Conservation (phyloP, 768 basidiomycete genomes). For the Cystofilobasidium bisporidii region DNA sequence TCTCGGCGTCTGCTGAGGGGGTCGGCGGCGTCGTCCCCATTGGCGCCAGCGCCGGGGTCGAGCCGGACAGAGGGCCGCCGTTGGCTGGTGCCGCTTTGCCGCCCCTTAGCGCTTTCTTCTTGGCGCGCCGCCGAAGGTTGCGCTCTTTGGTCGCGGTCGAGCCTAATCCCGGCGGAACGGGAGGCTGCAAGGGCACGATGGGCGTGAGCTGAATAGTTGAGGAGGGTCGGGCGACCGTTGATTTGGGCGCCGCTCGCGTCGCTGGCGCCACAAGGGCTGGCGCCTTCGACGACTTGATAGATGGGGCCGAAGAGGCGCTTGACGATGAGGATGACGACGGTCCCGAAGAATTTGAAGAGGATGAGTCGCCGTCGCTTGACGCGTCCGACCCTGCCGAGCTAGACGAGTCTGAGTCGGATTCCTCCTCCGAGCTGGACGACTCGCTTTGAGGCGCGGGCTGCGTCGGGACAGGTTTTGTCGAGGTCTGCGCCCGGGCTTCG, state of each 20-base stretch:
- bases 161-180: conserved; percentile 21
- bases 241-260: not conserved
- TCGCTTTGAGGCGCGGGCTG: not conserved
- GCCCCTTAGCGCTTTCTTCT: conserved; percentile 20
- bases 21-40: not conserved
- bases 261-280: not conserved
- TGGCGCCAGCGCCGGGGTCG: too few relatives aligned
- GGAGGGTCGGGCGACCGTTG: not conserved
- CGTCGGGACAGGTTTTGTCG: too few relatives aligned
- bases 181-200: conserved; percentile 16
- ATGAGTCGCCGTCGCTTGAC: not conserved
- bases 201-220: conserved; percentile 9
- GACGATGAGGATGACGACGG: conserved; percentile 5
- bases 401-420: not conserved
- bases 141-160: conserved; percentile 21
- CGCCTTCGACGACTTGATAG: conserved; percentile 5
- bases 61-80: too few relatives aligned
- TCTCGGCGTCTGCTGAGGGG: not conserved
- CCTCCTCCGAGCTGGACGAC: not conserved
- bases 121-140: conserved; percentile 21
- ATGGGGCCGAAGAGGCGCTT: conserved; percentile 7
- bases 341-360: not conserved
- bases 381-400: not conserved
- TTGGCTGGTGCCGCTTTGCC: not conserved
- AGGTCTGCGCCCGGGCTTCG: too few relatives aligned